Conservation (phyloP, 169 alveolate species). For the Babesia ovata region DNA sequence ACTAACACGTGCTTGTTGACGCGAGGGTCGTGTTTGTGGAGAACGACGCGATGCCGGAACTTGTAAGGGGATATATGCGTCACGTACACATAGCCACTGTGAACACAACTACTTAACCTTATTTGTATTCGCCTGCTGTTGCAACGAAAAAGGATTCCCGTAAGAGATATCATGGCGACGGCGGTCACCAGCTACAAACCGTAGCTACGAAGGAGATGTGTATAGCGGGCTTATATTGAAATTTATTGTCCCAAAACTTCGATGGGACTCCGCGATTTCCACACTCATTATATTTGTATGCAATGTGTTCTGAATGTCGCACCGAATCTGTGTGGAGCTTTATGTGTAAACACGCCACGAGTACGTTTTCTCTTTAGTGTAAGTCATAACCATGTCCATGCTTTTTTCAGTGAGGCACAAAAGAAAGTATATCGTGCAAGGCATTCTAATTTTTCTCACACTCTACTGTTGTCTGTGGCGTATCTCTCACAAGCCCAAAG, state of each 20-base stretch:
- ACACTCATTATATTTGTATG: no score
- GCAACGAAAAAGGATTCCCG: conserved; percentile 71
- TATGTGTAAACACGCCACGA: no score
- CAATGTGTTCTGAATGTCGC: neutral
- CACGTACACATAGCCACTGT: conserved; percentile 78
- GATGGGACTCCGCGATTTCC: no score
- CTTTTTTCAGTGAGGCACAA: neutral
- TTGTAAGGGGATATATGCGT: conserved; percentile 82
- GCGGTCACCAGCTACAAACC: no score
- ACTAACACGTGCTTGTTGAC: conserved; percentile 84
- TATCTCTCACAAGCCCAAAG: conserved; percentile 1
- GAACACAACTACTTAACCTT: conserved; percentile 77
- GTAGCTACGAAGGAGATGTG: no score
- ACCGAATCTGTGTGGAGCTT: no score
- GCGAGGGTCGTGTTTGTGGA: conserved; percentile 83
- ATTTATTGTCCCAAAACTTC: no score
- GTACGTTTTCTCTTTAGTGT: no score
- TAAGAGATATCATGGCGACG: conserved; percentile 73
- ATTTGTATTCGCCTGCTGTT: conserved; percentile 83
- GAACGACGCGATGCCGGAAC: conserved; percentile 77
- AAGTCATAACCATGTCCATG: conserved; percentile 9
- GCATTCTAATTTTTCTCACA: conserved; percentile 3
- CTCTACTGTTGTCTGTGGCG: conserved; percentile 6
- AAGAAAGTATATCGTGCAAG: conserved; percentile 8
- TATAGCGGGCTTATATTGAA: no score